Evolutionary conservation across 2,329 filamentous ascomycete genomes (phyloP), one percentile per base, ranked within the genome.

Genomic region (Neopestalotiopsis sp.): DNA sequence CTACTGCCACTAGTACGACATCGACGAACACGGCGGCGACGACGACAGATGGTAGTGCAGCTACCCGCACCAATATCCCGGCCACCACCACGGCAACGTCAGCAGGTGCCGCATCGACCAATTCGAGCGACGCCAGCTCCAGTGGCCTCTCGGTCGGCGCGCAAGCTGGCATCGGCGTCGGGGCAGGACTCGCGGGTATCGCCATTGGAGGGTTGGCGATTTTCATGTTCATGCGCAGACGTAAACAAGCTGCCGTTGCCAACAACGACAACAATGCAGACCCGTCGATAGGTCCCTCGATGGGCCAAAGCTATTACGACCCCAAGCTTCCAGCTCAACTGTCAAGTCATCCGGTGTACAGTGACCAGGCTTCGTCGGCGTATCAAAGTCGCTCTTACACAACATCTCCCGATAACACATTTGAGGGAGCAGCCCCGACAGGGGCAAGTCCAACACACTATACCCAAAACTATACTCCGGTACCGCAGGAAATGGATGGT

Each of bases 141-240:
- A 56, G 34, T 32, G 34, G 63, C 4, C 32, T 71, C 6, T 57
- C 68, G 17, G 57, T 34, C 2, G 68, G 67, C 20, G 68, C 65
- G 14, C 65, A 69, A 28, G 69, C 68, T 52, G 69, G 71, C 14
- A 68, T 72, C 34, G 69, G 65, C 3, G 61, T 73, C 6, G 67
- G 66, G n/a, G 68, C 56, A 4, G 66, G 52, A 4, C 45, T 69
- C 13, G 66, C 45, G 38, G 67, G 65, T 34, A 61, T 73, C n/a
- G 65, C 52, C 12, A 42, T 67, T 10, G 52, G 65, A 9, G 65
- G 13, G 1, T 14, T 60, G 20, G 52, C 56, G 1, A 32, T 52
- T 24, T 32, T 59, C 2, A 24, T 59, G 56, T 30, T 45, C 20
- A 1, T 42, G 32, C 65, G 65, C 2, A 59, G 65, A 34, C 45